Evolutionary conservation across 805 yeast species (phyloP), one percentile per base, ranked within the genome.

Genomic region (Wickerhamomyces xylosicus): DNA sequence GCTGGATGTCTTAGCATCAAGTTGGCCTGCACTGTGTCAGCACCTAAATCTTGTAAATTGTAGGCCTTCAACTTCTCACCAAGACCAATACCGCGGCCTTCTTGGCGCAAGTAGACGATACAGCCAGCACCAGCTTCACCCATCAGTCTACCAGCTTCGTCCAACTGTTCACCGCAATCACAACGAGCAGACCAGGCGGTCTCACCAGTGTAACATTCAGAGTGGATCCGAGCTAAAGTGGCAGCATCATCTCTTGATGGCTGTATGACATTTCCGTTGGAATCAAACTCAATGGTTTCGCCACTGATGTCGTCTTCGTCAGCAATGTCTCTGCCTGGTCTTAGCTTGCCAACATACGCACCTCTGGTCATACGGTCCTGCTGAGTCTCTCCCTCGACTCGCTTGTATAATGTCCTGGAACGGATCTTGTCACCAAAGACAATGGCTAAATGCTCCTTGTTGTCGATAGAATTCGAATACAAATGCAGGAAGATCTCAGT

Each of bases 171-270:
- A 17, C 99, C 99, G 63, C 99, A 92, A 61, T 92, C 99, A 61
- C 99, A 92, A 40, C 99, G 72, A 1, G 99, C 97, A 42, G 90
- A 78, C 98, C 99, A 92, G 9, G 97, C 97, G 2, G 97, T 92
- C 57, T 92, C 99, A 3, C 99, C 99, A 0, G 99, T 92, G 64
- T 90, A 92, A 61, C 99, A 92, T 57, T 92, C 99, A 3, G 95
- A 83, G 57, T 92, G 99, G 48, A 92, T 87, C 44, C 99, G 70
- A 4, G 83, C 95, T 45, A 90, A 61, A 2, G 80, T 77, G 3
- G 77, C 71, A 16, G 67, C 66, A 21, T 51, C 58, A 44, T 45
- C 34, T 33, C 35, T 17, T 39, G 43, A 36, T 7, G 19, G 29
- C 17, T 36, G 32, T 3, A 64, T 46, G n/a, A 66, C 42, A 15